These are phyloP conservation scores for Allantophomopsis cytisporea DNA, from an alignment of 2,329 filamentous ascomycete genomes.

Conservation along the genomic window DNA sequence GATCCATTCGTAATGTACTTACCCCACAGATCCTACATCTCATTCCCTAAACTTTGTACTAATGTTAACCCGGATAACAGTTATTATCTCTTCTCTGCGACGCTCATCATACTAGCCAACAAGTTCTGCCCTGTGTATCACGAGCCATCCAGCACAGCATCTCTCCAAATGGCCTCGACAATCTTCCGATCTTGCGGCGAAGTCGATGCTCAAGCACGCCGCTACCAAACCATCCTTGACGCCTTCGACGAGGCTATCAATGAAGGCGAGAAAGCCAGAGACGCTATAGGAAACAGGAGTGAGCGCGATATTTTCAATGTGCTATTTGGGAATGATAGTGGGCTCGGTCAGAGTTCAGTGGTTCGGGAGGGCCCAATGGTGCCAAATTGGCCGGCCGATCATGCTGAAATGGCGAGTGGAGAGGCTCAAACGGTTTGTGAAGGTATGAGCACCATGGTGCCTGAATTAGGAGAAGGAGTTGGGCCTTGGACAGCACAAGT, in stretches of 20 bases:
- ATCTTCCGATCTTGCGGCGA: slow-evolving; percentile 32
- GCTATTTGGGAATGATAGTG: slow-evolving; percentile 1
- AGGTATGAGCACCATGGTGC: neutral
- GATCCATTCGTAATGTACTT: slow-evolving; percentile 41
- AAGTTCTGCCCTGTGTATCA: slow-evolving; percentile 34
- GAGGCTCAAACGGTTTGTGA: too few relatives aligned
- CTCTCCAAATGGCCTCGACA: slow-evolving; percentile 24
- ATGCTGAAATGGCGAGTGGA: too few relatives aligned
- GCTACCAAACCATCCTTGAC: slow-evolving; percentile 1
- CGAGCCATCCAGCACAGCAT: slow-evolving; percentile 24
- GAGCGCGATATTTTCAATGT: slow-evolving; percentile 3
- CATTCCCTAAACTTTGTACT: neutral
- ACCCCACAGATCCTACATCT: neutral
- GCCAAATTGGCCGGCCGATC: neutral
- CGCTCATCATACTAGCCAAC: slow-evolving; percentile 38
- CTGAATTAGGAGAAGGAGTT: neutral
- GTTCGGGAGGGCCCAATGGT: neutral
- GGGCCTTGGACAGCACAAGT: neutral
- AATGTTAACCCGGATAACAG: slow-evolving; percentile 16
- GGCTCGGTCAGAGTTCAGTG: neutral
- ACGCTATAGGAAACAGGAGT: neutral
- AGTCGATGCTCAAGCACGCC: slow-evolving; percentile 30
- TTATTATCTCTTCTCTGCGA: slow-evolving; percentile 38
- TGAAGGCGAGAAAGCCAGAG: slow-evolving; percentile 1
- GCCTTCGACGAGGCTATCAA: slow-evolving; percentile 1